A percentile compares a stretch with the other conserved stretches of the same genome.
phyloP scores from a whole-genome alignment of 495 filamentous ascomycete genomes.

The Podospora pseudoanserina region DNA sequence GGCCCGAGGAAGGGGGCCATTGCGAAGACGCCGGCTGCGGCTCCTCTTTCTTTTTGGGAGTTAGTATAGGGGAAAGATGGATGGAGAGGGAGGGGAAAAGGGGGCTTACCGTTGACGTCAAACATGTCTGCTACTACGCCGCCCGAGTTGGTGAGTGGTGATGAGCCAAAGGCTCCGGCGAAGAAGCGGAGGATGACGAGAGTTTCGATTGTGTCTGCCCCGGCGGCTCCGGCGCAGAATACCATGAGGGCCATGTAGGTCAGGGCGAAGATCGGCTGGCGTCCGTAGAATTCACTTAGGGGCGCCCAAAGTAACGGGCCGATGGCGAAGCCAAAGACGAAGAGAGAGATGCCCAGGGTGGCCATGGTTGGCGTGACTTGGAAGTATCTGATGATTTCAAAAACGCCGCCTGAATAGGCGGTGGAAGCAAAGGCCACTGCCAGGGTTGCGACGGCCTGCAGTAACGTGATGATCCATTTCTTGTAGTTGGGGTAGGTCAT shows the following conservation, averaged over 20 bases:
- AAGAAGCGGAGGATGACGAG: slow-evolving; percentile 75
- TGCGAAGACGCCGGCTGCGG: slow-evolving; percentile 62
- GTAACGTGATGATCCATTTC: slow-evolving; percentile 69
- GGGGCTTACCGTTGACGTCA: slow-evolving; percentile 35
- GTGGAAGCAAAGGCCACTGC: slow-evolving; percentile 75
- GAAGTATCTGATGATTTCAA: slow-evolving; percentile 58
- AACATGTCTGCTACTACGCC: slow-evolving; percentile 78
- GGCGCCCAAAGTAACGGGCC: slow-evolving; percentile 66
- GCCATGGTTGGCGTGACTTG: slow-evolving; percentile 57
- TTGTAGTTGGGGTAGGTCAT: slow-evolving; percentile 56
- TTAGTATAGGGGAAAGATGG: neutral
- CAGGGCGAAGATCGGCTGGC: slow-evolving; percentile 63
- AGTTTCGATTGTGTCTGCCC: slow-evolving; percentile 58
- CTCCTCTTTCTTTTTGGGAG: slow-evolving; percentile 52
- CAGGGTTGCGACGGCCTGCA: slow-evolving; percentile 65
- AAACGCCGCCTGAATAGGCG: slow-evolving; percentile 68
- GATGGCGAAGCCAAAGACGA: slow-evolving; percentile 70
- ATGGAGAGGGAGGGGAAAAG: no score
- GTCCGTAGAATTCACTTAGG: slow-evolving; percentile 64
- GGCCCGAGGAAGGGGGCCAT: slow-evolving; percentile 68
- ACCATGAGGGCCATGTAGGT: slow-evolving; percentile 62
- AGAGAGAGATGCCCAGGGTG: slow-evolving; percentile 67
- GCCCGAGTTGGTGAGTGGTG: slow-evolving; percentile 67
- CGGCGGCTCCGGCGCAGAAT: slow-evolving; percentile 65
- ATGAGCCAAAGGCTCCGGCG: slow-evolving; percentile 72